Evolutionary conservation across 257 asterid species (phyloP).

Genomic region (Penstemon eatonii): DNA sequence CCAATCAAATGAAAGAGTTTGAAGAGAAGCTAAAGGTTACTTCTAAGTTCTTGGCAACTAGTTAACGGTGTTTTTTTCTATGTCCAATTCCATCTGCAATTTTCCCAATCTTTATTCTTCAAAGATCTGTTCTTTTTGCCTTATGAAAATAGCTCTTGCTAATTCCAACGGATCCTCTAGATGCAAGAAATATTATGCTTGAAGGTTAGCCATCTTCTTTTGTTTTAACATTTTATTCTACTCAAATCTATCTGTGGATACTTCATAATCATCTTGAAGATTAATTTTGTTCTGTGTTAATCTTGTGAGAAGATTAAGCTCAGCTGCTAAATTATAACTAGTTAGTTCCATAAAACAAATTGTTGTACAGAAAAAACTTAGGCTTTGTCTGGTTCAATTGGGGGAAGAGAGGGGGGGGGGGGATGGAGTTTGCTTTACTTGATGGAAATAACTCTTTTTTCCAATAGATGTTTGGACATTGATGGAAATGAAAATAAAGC

Average conservation of each 20-base stretch:
- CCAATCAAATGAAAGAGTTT: slow-evolving; percentile 54
- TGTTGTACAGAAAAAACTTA: slow-evolving; percentile 8
- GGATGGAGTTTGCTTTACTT: neutral
- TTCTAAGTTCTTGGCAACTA: slow-evolving; percentile 14
- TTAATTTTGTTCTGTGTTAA: slow-evolving; percentile 5
- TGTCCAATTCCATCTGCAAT: slow-evolving; percentile 19
- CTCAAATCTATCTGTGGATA: slow-evolving; percentile 1
- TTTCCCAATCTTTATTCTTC: slow-evolving; percentile 10
- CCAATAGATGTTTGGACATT: neutral
- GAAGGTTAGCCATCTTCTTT: slow-evolving; percentile 58
- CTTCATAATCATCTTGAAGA: slow-evolving; percentile 15
- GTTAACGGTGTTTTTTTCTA: slow-evolving; percentile 13
- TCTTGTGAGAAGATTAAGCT: slow-evolving; percentile 14
- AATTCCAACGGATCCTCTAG: slow-evolving; percentile 92
- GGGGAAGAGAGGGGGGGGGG: neutral
- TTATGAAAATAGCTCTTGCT: slow-evolving; percentile 59
- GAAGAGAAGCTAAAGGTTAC: slow-evolving; percentile 81
- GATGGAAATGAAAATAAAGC: neutral
- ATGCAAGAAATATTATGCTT: slow-evolving; percentile 92
- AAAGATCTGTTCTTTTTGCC: slow-evolving; percentile 19
- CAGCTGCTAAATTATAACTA: slow-evolving; percentile 4
- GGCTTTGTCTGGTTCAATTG: slow-evolving; percentile 1
- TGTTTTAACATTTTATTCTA: slow-evolving; percentile 15
- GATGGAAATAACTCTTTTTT: neutral
- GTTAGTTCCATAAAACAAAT: slow-evolving; percentile 11